phyloP scores from a whole-genome alignment of 108 stramenopile genomes.

The Cyclostephanos tholiformis region DNA sequence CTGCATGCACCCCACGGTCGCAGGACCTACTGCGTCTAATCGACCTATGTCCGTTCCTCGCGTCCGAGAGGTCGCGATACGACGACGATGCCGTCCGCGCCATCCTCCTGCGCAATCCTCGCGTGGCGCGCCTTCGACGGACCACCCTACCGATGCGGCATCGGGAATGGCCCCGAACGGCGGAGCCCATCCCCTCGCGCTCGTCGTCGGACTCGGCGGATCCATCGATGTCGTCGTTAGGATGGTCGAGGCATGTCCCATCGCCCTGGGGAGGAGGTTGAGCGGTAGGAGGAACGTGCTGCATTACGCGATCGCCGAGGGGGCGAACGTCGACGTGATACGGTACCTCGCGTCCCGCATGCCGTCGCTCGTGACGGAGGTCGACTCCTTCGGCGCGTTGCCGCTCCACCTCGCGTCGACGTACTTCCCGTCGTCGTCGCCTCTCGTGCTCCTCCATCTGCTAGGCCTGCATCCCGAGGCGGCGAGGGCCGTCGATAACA shows the following conservation, averaged over 20 bases:
- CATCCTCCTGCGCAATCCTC: conserved; percentile 23
- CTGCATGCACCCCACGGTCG: too few species aligned
- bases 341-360: conserved; percentile 16
- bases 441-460: conserved; percentile 11
- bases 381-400: conserved; percentile 29
- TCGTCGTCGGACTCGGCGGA: conserved; percentile 39
- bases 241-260: conserved; percentile 33
- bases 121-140: conserved; percentile 18
- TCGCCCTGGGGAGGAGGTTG: conserved; percentile 28
- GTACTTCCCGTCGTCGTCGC: conserved; percentile 22
- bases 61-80: conserved; percentile 29
- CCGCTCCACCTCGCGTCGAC: conserved; percentile 40
- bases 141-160: conserved; percentile 30
- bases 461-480: conserved; percentile 28
- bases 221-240: conserved; percentile 26
- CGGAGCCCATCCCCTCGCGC: conserved; percentile 22
- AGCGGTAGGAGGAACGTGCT: conserved; percentile 32
- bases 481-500: conserved; percentile 26
- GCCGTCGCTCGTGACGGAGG: conserved; percentile 22
- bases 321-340: conserved; percentile 31
- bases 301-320: conserved; percentile 37
- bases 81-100: conserved; percentile 27
- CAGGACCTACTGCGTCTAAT: conserved; percentile 30
- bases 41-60: conserved; percentile 44
- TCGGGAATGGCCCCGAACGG: conserved; percentile 13